Evolutionary conservation across 169 alveolate species (phyloP), one percentile per base, ranked within the genome.

Genomic region (Plasmodium inui): DNA sequence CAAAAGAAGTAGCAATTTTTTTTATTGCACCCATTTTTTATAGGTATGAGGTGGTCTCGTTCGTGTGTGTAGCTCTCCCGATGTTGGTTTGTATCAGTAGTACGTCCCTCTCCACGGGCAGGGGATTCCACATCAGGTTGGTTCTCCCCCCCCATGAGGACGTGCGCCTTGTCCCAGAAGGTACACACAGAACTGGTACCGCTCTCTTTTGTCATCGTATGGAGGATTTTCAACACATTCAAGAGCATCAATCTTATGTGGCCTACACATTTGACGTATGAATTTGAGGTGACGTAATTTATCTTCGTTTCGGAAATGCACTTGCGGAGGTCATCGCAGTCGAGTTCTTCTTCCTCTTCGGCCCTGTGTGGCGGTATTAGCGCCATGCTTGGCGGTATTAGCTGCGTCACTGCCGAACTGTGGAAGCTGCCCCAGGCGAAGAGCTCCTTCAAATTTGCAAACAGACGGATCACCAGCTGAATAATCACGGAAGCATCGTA

Each of bases 401-500:
- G n/a, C n/a, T n/a, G n/a, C n/a, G n/a, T n/a, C n/a, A n/a, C n/a
- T n/a, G n/a, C n/a, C n/a, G n/a, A n/a, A n/a, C n/a, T 19, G 55
- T 44, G 17, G 55, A 0, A 10, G 3, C n/a, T 44, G n/a, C n/a
- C 55, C 55, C n/a, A 10, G 22, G 22, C 7, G 61, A 50, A 50
- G 22, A 86, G 17, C 37, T 17, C 46, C 80, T 86, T 86, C 44
- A 86, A 76, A 30, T 55, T 86, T 5, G 57, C 10, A 10, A 86
- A 76, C 67, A 86, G 19, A n/a, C 30, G n/a, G 28, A 76, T 53
- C 34, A 86, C n/a, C 70, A 86, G 9, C 76, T 86, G 93, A 28
- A 86, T 76, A 32, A 86, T 57, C 30, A 86, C 67, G 28, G 93
- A 86, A 34, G 46, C 57, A 7, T 86, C 93, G 39, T 86, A 80